Conservation (phyloP, 352 stramenopile species). For the Phytophthora palmivora region DNA sequence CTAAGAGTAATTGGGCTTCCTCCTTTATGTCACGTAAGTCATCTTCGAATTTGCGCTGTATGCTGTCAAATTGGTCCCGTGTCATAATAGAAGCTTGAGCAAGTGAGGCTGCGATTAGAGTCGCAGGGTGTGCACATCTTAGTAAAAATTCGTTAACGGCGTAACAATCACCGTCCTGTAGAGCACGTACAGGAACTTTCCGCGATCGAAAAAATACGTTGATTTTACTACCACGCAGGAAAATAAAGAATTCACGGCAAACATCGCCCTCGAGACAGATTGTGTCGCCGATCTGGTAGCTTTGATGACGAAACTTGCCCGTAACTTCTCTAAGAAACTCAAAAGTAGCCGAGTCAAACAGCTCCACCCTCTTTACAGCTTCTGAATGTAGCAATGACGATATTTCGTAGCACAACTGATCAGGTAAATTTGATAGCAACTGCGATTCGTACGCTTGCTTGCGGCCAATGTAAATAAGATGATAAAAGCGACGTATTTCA, state of each 20-base stretch:
- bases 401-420: slow-evolving; percentile 81
- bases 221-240: slow-evolving; percentile 60
- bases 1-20: slow-evolving; percentile 49
- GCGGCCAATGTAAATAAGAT: slow-evolving; percentile 60
- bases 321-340: slow-evolving; percentile 83
- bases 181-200: slow-evolving; percentile 55
- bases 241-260: slow-evolving; percentile 74
- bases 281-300: slow-evolving; percentile 75
- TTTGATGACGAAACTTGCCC: slow-evolving; percentile 76
- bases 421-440: slow-evolving; percentile 68
- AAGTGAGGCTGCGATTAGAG: slow-evolving; percentile 51
- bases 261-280: slow-evolving; percentile 73
- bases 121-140: slow-evolving; percentile 44
- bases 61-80: slow-evolving; percentile 71
- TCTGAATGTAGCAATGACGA: slow-evolving; percentile 73
- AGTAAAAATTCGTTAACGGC: slow-evolving; percentile 75
- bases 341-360: slow-evolving; percentile 67
- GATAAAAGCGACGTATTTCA: slow-evolving; percentile 80
- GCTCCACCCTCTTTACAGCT: slow-evolving; percentile 53
- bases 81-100: slow-evolving; percentile 77
- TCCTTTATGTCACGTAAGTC: slow-evolving; percentile 61
- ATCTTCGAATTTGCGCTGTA: slow-evolving; percentile 67
- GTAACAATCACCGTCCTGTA: slow-evolving; percentile 73
- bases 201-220: slow-evolving; percentile 65
- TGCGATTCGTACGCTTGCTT: slow-evolving; percentile 80